Evolutionary conservation across 495 filamentous ascomycete genomes (phyloP), one percentile per base, ranked within the genome.

Genomic region (Lepidopterella palustris): DNA sequence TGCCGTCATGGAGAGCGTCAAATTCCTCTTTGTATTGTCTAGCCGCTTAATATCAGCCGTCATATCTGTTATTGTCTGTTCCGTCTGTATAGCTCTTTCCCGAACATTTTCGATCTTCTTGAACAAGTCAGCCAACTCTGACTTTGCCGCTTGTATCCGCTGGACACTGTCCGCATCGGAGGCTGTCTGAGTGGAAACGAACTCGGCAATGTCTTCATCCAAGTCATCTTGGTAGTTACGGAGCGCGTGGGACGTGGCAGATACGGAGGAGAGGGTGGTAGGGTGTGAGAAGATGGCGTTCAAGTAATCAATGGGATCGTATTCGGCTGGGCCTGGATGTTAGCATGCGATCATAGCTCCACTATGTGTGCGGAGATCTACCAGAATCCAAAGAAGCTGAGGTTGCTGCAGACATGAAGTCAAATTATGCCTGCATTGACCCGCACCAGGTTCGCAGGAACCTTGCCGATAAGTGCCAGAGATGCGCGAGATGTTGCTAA

Each of bases 41-140:
- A 99, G 79, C 66, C 92, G 85, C 74, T 99, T 99, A 73, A 99
- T 99, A 69, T 99, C 95, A 56, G 93, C 92, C 48, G 93, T 99
- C 93, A 99, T 99, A 60, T 92, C 89, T 57, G 92, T 96, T 71
- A 99, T 99, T 42, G 90, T 84, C 67, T 90, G 87, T 75, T 99
- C 95, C 10, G 93, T 96, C 78, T 89, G 84, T 65, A 90, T 80
- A 21, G 93, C 93, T 60, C 92, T 82, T 70, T 86, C 87, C 60
- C 95, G 87, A 25, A 99, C 93, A 62, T 82, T 87, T 73, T 97
- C 93, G 71, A 99, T 96, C 76, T 93, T 96, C 68, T 86, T 86
- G 79, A 99, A 95, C 45, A 99, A 82, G 56, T 87, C 84, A 5
- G 86, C 85, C 53, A 99, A 80, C 74, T 97, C 93, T 15, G 83